These are phyloP conservation scores for Boehmeria nivea DNA, from an alignment of 306 rosid species.

Conservation along the genomic window DNA sequence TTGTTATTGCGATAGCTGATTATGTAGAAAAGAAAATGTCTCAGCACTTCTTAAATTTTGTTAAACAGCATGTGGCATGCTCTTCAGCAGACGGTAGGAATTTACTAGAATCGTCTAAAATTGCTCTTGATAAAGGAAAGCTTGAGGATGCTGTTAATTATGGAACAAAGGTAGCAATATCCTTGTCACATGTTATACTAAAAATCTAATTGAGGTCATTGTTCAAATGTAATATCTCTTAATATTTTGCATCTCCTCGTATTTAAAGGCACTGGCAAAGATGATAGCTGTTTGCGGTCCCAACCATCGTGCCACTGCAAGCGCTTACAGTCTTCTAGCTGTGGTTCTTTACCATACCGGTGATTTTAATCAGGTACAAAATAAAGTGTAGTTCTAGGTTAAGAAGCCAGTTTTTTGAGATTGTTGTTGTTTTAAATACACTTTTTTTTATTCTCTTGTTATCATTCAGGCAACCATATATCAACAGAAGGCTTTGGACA, in stretches of 20 bases:
- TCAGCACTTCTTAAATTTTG: neutral
- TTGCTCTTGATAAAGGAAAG: constrained; percentile 97
- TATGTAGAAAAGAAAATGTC: neutral
- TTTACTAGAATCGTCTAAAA: constrained; percentile 81
- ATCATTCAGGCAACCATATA: constrained; percentile 78
- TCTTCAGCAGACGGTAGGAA: constrained; percentile 88
- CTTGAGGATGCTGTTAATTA: constrained; percentile 90
- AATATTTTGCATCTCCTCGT: constrained; percentile 11
- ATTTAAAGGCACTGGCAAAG: constrained; percentile 70
- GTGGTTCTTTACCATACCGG: constrained; percentile 99
- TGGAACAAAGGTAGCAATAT: constrained; percentile 72
- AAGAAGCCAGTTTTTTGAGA: neutral
- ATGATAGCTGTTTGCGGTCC: constrained; percentile 95
- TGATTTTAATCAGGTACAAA: constrained; percentile 83
- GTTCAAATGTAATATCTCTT: neutral
- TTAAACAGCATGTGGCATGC: constrained; percentile 74
- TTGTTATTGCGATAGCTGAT: too few species aligned
- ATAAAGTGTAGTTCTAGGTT: neutral
- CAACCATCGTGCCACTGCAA: constrained; percentile 88
- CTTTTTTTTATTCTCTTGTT: neutral
- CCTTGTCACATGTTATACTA: neutral
- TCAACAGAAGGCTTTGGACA: constrained; percentile 92
- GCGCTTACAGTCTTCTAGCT: constrained; percentile 94
- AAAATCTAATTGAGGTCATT: neutral
- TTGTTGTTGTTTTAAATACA: neutral